Evolutionary conservation across 2,329 filamentous ascomycete genomes (phyloP).

Genomic region (Beauveria brongniartii): DNA sequence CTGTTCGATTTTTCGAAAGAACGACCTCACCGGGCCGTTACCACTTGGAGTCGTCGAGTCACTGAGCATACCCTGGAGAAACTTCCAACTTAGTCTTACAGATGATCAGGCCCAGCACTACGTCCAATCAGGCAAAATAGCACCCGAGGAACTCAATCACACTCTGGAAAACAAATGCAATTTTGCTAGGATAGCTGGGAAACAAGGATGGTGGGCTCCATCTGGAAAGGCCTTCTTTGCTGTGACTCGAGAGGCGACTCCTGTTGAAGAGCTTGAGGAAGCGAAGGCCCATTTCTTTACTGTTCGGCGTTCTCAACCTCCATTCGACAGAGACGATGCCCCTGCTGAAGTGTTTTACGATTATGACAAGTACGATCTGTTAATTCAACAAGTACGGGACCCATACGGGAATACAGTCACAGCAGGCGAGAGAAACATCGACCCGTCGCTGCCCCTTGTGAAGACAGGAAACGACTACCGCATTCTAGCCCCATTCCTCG

Average conservation of each 20-base stretch:
- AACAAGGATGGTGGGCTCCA: slow-evolving; percentile 3
- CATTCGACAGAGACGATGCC: background rate
- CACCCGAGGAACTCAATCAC: background rate
- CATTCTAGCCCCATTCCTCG: slow-evolving; percentile 5
- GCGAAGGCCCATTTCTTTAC: slow-evolving; percentile 2
- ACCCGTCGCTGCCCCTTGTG: slow-evolving; percentile 3
- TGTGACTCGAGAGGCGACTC: background rate
- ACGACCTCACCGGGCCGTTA: slow-evolving; percentile 7
- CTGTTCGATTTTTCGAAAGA: background rate
- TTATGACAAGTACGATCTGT: slow-evolving; percentile 5
- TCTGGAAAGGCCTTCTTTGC: slow-evolving; percentile 4
- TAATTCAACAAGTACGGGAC: slow-evolving; percentile 4
- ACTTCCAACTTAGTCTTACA: slow-evolving; percentile 1
- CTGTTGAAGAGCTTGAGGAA: background rate
- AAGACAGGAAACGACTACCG: slow-evolving; percentile 7
- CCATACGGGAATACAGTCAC: slow-evolving; percentile 7
- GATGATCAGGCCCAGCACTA: slow-evolving; percentile 2
- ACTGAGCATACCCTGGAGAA: slow-evolving; percentile 4
- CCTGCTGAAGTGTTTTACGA: slow-evolving; percentile 1
- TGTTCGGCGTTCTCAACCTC: slow-evolving; percentile 1
- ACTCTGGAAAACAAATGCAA: background rate
- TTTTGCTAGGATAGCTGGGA: background rate
- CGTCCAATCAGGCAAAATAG: background rate
- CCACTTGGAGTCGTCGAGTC: slow-evolving; percentile 3
- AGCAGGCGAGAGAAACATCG: slow-evolving; percentile 1